phyloP scores from a whole-genome alignment of 441 rosid species.

The Biscutella laevigata region DNA sequence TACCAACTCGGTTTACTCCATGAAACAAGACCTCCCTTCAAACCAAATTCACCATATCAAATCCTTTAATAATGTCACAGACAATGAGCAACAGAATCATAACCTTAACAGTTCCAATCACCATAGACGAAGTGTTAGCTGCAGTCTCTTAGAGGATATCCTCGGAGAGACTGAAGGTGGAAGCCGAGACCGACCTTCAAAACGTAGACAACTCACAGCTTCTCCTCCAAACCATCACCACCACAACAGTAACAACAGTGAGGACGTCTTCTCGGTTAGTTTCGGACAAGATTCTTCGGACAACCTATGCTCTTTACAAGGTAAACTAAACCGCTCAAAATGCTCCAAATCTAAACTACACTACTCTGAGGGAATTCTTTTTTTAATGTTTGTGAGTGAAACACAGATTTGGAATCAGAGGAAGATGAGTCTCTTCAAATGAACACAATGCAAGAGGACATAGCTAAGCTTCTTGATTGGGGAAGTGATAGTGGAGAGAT shows the following conservation, averaged over 20 bases:
- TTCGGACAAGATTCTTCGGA: constrained; percentile 25
- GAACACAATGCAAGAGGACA: constrained; percentile 38
- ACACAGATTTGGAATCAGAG: constrained; percentile 29
- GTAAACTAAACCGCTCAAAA: constrained; percentile 11
- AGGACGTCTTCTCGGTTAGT: constrained; percentile 23
- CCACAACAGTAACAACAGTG: constrained; percentile 5
- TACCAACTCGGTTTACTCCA: constrained; percentile 23
- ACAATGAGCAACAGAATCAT: constrained; percentile 17
- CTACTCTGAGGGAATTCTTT: no score
- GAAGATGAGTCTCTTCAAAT: constrained; percentile 35
- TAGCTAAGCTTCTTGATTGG: constrained; percentile 41
- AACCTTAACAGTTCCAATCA: not conserved
- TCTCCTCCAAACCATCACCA: constrained; percentile 19
- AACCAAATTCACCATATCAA: constrained; percentile 38
- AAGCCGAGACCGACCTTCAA: constrained; percentile 26
- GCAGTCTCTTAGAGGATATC: constrained; percentile 56
- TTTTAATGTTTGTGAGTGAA: not conserved
- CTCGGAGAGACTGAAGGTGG: constrained; percentile 39
- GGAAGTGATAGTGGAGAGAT: constrained; percentile 39
- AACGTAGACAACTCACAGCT: constrained; percentile 28
- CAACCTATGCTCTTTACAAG: constrained; percentile 24
- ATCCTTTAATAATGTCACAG: constrained; percentile 10
- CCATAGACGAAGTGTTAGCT: constrained; percentile 26
- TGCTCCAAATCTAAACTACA: not conserved
- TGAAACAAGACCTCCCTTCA: constrained; percentile 66